These are phyloP conservation scores for Paraleonurus japonicus DNA, from an alignment of 257 asterid genomes.

Conservation along the genomic window DNA sequence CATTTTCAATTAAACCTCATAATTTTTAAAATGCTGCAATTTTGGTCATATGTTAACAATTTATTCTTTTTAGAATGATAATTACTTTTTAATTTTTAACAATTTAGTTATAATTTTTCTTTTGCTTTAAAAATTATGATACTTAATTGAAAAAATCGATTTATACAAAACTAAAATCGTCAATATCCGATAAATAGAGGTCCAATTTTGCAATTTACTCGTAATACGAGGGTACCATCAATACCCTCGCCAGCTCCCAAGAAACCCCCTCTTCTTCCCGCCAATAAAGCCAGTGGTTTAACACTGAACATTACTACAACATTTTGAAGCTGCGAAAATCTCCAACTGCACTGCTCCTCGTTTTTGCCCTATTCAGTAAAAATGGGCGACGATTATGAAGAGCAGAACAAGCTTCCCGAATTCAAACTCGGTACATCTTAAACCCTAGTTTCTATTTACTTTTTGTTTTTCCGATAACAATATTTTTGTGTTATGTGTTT, in stretches of 20 bases:
- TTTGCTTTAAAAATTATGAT: too few relatives aligned
- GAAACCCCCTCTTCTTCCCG: constrained; percentile 35
- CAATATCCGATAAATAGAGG: too few relatives aligned
- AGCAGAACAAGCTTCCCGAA: constrained; percentile 80
- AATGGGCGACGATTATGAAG: constrained; percentile 56
- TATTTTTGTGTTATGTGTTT: background rate
- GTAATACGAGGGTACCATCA: too few relatives aligned
- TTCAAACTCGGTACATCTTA: constrained; percentile 67
- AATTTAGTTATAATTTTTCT: too few relatives aligned
- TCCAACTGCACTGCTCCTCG: background rate
- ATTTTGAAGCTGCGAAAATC: background rate
- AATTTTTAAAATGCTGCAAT: too few relatives aligned
- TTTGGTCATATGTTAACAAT: too few relatives aligned
- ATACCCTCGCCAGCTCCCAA: constrained; percentile 18
- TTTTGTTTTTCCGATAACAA: background rate
- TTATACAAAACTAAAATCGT: too few relatives aligned
- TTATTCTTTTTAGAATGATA: too few relatives aligned
- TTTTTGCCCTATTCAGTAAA: background rate
- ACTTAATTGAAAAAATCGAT: too few relatives aligned
- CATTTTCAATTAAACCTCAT: too few relatives aligned
- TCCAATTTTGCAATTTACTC: too few relatives aligned
- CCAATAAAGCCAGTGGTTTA: constrained; percentile 23
- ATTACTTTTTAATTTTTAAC: too few relatives aligned
- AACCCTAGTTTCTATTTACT: constrained; percentile 30
- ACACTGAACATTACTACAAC: background rate